Conservation (phyloP, 495 filamentous ascomycete species). For the Jackrogersella minutella region DNA sequence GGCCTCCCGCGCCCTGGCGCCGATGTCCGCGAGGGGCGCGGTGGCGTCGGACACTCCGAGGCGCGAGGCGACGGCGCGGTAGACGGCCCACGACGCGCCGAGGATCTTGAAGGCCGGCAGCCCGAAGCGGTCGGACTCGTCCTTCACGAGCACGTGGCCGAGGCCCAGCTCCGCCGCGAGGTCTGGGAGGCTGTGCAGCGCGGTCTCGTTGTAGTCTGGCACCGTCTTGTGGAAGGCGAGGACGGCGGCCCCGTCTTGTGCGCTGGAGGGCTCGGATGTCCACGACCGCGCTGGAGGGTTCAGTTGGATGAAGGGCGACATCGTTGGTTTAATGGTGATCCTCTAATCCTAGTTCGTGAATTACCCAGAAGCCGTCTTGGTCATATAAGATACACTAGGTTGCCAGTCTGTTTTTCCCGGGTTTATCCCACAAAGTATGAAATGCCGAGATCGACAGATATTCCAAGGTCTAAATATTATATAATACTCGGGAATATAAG, state of each 20-base stretch:
- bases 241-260: conserved; percentile 10
- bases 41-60: conserved; percentile 47
- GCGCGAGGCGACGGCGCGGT: conserved; percentile 58
- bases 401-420: too few relatives aligned
- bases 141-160: conserved; percentile 62
- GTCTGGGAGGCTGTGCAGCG: conserved; percentile 58
- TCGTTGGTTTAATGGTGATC: conserved; percentile 2
- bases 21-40: conserved; percentile 46
- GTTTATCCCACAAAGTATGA: too few relatives aligned
- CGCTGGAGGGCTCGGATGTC: conserved; percentile 20
- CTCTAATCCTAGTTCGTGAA: too few relatives aligned
- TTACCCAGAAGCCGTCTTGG: too few relatives aligned
- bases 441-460: too few relatives aligned
- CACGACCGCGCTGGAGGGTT: conserved; percentile 34
- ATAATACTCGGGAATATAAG: too few relatives aligned
- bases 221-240: conserved; percentile 59
- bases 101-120: conserved; percentile 77
- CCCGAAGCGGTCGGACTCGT: conserved; percentile 63
- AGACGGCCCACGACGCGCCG: conserved; percentile 74
- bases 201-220: conserved; percentile 58
- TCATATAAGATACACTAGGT: too few relatives aligned
- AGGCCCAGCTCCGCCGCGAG: conserved; percentile 64
- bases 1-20: conserved; percentile 41
- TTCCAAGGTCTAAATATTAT: too few relatives aligned
- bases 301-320: conserved; percentile 34